Percentiles rank a stretch among this genome's conserved stretches.
Conservation (phyloP, 805 yeast species). For the Candida michaelii region DNA sequence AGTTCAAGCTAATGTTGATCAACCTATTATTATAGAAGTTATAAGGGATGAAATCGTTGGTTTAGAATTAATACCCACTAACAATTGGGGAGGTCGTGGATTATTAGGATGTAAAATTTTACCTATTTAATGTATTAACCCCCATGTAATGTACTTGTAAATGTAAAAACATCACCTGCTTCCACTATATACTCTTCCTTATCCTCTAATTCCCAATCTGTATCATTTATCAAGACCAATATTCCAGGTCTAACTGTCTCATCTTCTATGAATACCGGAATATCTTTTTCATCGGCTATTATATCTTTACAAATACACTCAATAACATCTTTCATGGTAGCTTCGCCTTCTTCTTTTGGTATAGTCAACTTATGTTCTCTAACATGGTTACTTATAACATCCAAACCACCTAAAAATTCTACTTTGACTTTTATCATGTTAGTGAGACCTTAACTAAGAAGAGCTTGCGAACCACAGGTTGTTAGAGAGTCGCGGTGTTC, state of each 20-base stretch:
- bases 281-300: constrained; percentile 60
- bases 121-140: constrained; percentile 56
- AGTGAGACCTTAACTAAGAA: neutral
- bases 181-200: constrained; percentile 79
- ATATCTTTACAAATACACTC: constrained; percentile 52
- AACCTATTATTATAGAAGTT: constrained; percentile 26
- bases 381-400: constrained; percentile 65
- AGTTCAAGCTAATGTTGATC: constrained; percentile 40
- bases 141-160: constrained; percentile 93
- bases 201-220: constrained; percentile 96
- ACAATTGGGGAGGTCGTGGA: constrained; percentile 65
- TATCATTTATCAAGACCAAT: constrained; percentile 84
- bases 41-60: constrained; percentile 25
- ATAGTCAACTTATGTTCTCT: constrained; percentile 51
- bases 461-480: no score
- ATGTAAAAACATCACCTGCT: constrained; percentile 73
- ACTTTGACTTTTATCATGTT: constrained; percentile 35
- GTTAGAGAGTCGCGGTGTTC: no score
- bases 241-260: constrained; percentile 89
- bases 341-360: constrained; percentile 44
- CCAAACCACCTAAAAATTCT: constrained; percentile 74
- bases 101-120: constrained; percentile 64
- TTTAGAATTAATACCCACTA: constrained; percentile 42
- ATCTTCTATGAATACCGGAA: constrained; percentile 77
- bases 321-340: constrained; percentile 53